These are phyloP conservation scores for Ustilago esculenta DNA, from an alignment of 1,284 basidiomycete genomes.

Conservation along the genomic window DNA sequence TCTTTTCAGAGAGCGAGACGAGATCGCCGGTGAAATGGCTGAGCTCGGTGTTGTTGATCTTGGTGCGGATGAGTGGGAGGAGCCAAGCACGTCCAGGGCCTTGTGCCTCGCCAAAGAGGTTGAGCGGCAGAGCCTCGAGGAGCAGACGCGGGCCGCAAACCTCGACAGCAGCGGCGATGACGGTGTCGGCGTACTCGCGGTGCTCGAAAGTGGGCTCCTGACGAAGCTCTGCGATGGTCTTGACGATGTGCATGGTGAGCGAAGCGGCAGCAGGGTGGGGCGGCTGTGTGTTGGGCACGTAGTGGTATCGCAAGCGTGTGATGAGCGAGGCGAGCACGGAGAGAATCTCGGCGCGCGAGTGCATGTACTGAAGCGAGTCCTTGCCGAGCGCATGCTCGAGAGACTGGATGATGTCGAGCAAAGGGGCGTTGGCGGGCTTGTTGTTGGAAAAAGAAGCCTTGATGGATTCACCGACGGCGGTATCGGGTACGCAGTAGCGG, in stretches of 20 bases:
- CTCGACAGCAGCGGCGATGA: slow-evolving; percentile 83
- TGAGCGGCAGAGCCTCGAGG: slow-evolving; percentile 81
- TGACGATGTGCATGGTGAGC: slow-evolving; percentile 79
- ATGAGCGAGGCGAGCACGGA: slow-evolving; percentile 58
- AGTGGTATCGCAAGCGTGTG: slow-evolving; percentile 54
- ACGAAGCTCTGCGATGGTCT: slow-evolving; percentile 79
- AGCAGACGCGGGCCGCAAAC: slow-evolving; percentile 85
- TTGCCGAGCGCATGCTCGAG: slow-evolving; percentile 60
- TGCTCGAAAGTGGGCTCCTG: slow-evolving; percentile 85
- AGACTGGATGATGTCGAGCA: slow-evolving; percentile 50
- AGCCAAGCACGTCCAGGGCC: slow-evolving; percentile 84
- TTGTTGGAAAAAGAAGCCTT: slow-evolving; percentile 37
- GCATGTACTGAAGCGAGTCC: slow-evolving; percentile 60
- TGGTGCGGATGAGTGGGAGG: slow-evolving; percentile 85
- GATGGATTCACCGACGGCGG: slow-evolving; percentile 48
- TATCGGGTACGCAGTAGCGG: slow-evolving; percentile 61
- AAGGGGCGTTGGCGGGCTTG: slow-evolving; percentile 30
- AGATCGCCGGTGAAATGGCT: slow-evolving; percentile 88
- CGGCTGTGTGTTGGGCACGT: slow-evolving; percentile 63
- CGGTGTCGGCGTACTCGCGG: slow-evolving; percentile 85
- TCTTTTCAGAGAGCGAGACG: slow-evolving; percentile 89
- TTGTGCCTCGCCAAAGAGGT: slow-evolving; percentile 70
- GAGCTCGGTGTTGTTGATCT: slow-evolving; percentile 80
- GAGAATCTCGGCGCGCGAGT: slow-evolving; percentile 59
- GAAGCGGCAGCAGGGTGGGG: slow-evolving; percentile 71